Percentiles rank a stretch among this genome's conserved stretches.
phyloP scores from a whole-genome alignment of 2,329 filamentous ascomycete genomes.

The Phaeosphaeria sp. region DNA sequence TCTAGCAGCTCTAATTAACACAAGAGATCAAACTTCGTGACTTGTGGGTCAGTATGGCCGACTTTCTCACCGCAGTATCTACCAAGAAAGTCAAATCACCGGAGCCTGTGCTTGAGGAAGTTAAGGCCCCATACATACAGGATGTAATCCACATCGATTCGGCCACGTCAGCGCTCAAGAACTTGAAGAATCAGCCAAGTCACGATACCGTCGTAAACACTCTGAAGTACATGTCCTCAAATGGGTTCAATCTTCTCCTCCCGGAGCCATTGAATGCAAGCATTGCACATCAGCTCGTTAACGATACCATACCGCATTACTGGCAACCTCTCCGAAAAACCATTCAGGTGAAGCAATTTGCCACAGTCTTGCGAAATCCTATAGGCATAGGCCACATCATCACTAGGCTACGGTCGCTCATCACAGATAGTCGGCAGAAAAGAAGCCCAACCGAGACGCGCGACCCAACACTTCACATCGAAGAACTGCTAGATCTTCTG shows the following conservation, averaged over 20 bases:
- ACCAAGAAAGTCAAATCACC: conserved; percentile 34
- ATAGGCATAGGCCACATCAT: conserved; percentile 79
- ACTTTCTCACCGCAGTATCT: conserved; percentile 57
- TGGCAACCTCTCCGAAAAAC: conserved; percentile 61
- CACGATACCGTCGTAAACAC: conserved; percentile 62
- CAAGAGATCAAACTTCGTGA: not conserved
- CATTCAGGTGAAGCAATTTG: conserved; percentile 52
- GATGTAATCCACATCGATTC: conserved; percentile 30
- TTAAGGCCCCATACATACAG: conserved; percentile 16
- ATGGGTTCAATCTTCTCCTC: conserved; percentile 63
- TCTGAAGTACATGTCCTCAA: conserved; percentile 59
- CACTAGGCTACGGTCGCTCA: conserved; percentile 69
- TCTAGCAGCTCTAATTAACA: not conserved
- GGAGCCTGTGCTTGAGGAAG: conserved; percentile 23
- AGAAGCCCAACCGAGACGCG: conserved; percentile 40
- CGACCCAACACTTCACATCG: conserved; percentile 41
- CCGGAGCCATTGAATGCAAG: conserved; percentile 75
- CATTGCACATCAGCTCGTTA: conserved; percentile 76
- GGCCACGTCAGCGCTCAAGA: conserved; percentile 62
- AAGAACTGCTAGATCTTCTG: conserved; percentile 54
- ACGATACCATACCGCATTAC: conserved; percentile 79
- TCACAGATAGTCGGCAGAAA: conserved; percentile 48
- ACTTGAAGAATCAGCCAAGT: conserved; percentile 67
- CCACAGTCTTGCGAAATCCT: conserved; percentile 73
- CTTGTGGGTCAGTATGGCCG: conserved; percentile 49